phyloP scores from a whole-genome alignment of 345 rosid species.

The Cochlearia excelsa region DNA sequence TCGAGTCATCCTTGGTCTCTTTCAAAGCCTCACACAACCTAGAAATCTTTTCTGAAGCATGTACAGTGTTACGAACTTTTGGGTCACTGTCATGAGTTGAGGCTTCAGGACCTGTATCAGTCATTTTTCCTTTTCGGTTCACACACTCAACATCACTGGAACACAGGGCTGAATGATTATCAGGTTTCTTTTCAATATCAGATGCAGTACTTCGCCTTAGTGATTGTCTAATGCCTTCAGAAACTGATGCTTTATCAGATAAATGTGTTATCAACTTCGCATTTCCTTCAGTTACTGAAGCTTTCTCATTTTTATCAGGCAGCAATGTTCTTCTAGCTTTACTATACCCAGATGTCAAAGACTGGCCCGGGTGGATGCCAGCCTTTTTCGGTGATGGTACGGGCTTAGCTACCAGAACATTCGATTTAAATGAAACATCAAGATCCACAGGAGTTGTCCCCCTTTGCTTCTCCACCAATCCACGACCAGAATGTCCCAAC shows the following conservation, averaged over 20 bases:
- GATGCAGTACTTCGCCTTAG: slow-evolving; percentile 35
- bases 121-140: slow-evolving; percentile 12
- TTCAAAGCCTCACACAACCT: slow-evolving; percentile 32
- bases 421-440: slow-evolving; percentile 83
- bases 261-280: slow-evolving; percentile 32
- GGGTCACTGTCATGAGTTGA: slow-evolving; percentile 22
- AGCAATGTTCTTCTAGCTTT: slow-evolving; percentile 46
- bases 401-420: slow-evolving; percentile 76
- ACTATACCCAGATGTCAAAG: slow-evolving; percentile 46
- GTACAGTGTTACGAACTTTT: slow-evolving; percentile 27
- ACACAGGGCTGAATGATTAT: slow-evolving; percentile 28
- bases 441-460: slow-evolving; percentile 64
- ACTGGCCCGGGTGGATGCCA: slow-evolving; percentile 30
- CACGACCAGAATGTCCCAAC: slow-evolving; percentile 37
- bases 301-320: slow-evolving; percentile 36
- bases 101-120: slow-evolving; percentile 22
- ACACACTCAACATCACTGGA: slow-evolving; percentile 29
- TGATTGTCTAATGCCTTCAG: slow-evolving; percentile 38
- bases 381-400: slow-evolving; percentile 42
- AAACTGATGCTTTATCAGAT: slow-evolving; percentile 29
- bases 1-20: slow-evolving; percentile 24
- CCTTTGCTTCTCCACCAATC: slow-evolving; percentile 44
- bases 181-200: slow-evolving; percentile 25
- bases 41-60: slow-evolving; percentile 36
- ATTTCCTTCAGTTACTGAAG: slow-evolving; percentile 33